Evolutionary conservation across 2,329 filamentous ascomycete genomes (phyloP).

Genomic region (Penicillium sp.): DNA sequence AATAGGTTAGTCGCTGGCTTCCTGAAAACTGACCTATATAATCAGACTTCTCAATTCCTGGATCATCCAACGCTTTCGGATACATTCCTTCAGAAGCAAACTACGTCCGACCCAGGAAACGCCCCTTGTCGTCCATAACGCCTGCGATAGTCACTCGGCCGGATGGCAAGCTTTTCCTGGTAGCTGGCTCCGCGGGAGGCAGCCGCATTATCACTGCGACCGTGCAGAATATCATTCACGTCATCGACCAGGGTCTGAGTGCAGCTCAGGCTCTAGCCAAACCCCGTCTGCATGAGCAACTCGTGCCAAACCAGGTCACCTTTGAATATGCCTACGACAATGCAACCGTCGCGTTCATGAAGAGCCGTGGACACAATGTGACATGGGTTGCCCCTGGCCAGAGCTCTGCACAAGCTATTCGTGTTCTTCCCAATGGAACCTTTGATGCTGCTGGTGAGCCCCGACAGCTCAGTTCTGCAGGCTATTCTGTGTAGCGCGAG

Average conservation of each 20-base stretch:
- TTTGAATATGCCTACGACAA: slow-evolving; percentile 71
- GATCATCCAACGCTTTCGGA: slow-evolving; percentile 73
- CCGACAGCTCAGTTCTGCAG: slow-evolving; percentile 68
- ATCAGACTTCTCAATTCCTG: slow-evolving; percentile 81
- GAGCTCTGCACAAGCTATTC: slow-evolving; percentile 70
- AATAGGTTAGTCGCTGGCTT: slow-evolving; percentile 1
- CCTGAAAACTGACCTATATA: slow-evolving; percentile 59
- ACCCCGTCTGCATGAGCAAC: slow-evolving; percentile 76
- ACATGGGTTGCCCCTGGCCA: slow-evolving; percentile 62
- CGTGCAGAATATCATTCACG: slow-evolving; percentile 68
- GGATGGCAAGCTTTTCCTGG: slow-evolving; percentile 64
- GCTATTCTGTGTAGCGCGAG: slow-evolving; percentile 51
- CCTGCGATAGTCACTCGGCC: slow-evolving; percentile 71
- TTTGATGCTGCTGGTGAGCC: slow-evolving; percentile 79
- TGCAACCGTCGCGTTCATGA: slow-evolving; percentile 61
- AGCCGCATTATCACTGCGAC: slow-evolving; percentile 79
- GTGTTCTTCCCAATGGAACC: slow-evolving; percentile 58
- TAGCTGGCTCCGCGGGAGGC: slow-evolving; percentile 74
- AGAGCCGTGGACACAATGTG: slow-evolving; percentile 65
- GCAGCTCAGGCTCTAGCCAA: slow-evolving; percentile 60
- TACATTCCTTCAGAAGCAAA: slow-evolving; percentile 77
- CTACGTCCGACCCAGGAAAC: slow-evolving; percentile 75
- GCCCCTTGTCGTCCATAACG: slow-evolving; percentile 77
- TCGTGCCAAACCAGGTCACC: slow-evolving; percentile 65
- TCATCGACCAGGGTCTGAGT: slow-evolving; percentile 64